Conservation (phyloP, 176 grass and related monocot genomes). For the Avena eriantha region DNA sequence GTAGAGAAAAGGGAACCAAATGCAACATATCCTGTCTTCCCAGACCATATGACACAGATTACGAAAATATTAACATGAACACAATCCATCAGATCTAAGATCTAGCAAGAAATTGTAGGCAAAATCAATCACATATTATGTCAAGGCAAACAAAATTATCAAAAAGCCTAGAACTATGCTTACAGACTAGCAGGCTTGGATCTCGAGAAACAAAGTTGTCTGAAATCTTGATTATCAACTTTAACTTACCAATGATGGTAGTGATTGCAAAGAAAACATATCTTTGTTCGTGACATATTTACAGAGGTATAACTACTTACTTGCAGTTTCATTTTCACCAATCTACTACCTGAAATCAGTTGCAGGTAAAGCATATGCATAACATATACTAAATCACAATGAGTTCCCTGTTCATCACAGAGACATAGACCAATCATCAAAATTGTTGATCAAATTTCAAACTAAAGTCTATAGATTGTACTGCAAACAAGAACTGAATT, state of each 20-base stretch:
- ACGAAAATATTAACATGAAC: constrained; percentile 17
- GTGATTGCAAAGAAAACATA: not conserved
- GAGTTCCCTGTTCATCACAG: not conserved
- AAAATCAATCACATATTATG: constrained; percentile 1
- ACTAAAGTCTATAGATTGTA: not conserved
- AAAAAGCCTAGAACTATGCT: not conserved
- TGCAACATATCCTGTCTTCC: not conserved
- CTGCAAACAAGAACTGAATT: not conserved
- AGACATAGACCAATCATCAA: not conserved
- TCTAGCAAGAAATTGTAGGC: constrained; percentile 13
- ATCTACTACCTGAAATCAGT: not conserved
- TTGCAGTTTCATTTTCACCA: constrained; percentile 19
- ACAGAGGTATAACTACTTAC: not conserved
- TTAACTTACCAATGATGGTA: not conserved
- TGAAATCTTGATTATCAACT: not conserved
- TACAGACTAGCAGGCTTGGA: not conserved
- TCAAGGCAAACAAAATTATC: constrained; percentile 25
- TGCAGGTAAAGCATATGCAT: constrained; percentile 7
- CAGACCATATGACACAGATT: not conserved
- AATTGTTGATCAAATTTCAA: not conserved
- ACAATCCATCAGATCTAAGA: not conserved
- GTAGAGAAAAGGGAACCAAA: constrained; percentile 31
- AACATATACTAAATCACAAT: not conserved
- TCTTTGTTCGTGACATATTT: not conserved
- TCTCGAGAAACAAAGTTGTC: constrained; percentile 7